Base-by-base conservation (phyloP, 768 basidiomycete genomes). In the Dacryopinax primogenitus region DNA sequence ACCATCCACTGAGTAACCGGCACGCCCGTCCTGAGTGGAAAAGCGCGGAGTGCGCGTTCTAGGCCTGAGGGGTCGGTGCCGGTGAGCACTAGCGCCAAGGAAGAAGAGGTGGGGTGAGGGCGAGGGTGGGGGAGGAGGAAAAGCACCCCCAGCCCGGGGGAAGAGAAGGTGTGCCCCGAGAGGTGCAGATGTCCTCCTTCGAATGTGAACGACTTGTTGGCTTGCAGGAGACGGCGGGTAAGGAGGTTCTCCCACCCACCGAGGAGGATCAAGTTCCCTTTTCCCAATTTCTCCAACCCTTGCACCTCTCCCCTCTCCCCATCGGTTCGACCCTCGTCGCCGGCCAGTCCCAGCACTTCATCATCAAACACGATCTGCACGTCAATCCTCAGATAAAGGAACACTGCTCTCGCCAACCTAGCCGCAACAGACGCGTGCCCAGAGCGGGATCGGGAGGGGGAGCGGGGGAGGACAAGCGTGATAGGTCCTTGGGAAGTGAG, bases 1-100 rank as follows among this genome's bases (percentile, higher is more conserved):
- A 90, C 78, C 4, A 90, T 69, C 89, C 91, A 94, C 70, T 90
- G 88, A 1, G 90, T 88, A 0, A 82, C 79, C 9, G 83, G 73
- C 1, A 92, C 78, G 2, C 90, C 90, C 1, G 92, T 95, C 21
- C 92, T 83, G 28, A 90, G 81, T 2, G 92, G 92, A 71, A 94
- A 88, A n/a, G 92, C 75, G 47, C 87, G 81, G 1, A 80, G 73
- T 0, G 81, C 83, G 63, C 84, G 78, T 73, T 94, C 92, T 2
- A 91, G 76, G 1, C 85, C 86, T 0, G 73, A 69, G 0, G 69
- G 68, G 67, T 85, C 83, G 2, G 82, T 81, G 16, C 82, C 84
- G 15, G 85, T 75, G 28, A 92, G 74, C 68, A 91, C 84, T 6
- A 91, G 73, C 39, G 76, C 72, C 4, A 78, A 69, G n/a, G n/a